Base-by-base conservation (phyloP, 768 basidiomycete genomes). In the Pluteus cervinus region DNA sequence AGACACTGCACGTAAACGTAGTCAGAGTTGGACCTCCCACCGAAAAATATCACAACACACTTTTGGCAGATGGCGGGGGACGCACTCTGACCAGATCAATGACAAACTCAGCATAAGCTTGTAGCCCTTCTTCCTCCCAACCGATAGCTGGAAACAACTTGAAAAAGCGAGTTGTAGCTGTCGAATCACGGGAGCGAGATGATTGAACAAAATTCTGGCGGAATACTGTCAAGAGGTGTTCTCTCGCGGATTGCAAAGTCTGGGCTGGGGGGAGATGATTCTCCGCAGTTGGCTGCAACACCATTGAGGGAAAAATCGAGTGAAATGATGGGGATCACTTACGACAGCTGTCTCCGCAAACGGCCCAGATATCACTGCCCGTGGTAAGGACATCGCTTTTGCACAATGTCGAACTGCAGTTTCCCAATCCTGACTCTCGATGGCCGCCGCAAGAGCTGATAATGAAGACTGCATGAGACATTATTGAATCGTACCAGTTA, bases 121-220 rank as follows among this genome's bases (percentile, higher is more conserved):
- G 79, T 17, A 99, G 69, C 1, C 96, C 96, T 58, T 94, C 87
- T 7, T 69, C 64, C 58, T 98, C 92, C 75, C 90, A 96, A 5
- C 90, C 91, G 36, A 99, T 92, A 3, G 81, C 81, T 4, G 96
- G 96, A 58, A 98, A 99, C 3, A 99, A 68, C 57, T 97, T 92
- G 73, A 99, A 99, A 63, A 87, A 98, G 9, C 96, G 80, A 49
- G 82, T 92, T 2, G 87, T 92, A 1, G 82, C 81, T 10, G 81
- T 81, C 17, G 91, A 83, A 60, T 97, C 90, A 18, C 87, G 76
- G 10, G 77, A 73, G 15, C 67, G 69, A 4, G 90, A 89, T 1
- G 94, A 96, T 39, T 79, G 68, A 29, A 80, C 75, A 53, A 99
- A 99, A 35, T 84, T 76, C n/a, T 64, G 65, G 22, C 71, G 71